Conservation (phyloP, 768 basidiomycete genomes). For the Termitomyces sp. region DNA sequence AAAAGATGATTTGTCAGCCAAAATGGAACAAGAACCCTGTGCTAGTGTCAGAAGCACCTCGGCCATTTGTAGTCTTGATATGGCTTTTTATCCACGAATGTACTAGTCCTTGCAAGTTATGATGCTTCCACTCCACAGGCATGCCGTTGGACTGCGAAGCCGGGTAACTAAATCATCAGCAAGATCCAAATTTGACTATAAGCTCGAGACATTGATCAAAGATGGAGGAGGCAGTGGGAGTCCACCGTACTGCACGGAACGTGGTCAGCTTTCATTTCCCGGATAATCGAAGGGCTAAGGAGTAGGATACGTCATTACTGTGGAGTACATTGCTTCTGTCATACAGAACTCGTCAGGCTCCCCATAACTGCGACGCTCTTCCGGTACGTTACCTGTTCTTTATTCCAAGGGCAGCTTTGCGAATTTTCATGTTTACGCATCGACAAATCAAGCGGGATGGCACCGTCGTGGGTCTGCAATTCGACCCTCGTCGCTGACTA, state of each 20-base stretch:
- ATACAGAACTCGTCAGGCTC: constrained; percentile 42
- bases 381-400: neutral
- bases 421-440: neutral
- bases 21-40: neutral
- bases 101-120: neutral
- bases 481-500: too few species aligned
- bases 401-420: neutral
- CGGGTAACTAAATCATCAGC: neutral
- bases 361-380: constrained; percentile 59
- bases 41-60: neutral
- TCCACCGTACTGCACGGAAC: constrained; percentile 15
- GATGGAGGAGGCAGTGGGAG: neutral
- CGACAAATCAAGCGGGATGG: too few species aligned
- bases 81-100: neutral
- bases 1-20: neutral
- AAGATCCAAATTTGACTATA: neutral
- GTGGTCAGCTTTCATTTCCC: constrained; percentile 51
- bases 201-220: neutral
- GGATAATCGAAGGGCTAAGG: constrained; percentile 60
- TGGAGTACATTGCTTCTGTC: neutral
- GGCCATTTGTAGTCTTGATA: neutral
- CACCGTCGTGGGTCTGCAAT: too few species aligned
- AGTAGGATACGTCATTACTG: constrained; percentile 24
- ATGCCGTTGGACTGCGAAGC: neutral
- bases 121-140: neutral